Evolutionary conservation across 768 basidiomycete species (phyloP).

Genomic region (Gymnopilus junonius): DNA sequence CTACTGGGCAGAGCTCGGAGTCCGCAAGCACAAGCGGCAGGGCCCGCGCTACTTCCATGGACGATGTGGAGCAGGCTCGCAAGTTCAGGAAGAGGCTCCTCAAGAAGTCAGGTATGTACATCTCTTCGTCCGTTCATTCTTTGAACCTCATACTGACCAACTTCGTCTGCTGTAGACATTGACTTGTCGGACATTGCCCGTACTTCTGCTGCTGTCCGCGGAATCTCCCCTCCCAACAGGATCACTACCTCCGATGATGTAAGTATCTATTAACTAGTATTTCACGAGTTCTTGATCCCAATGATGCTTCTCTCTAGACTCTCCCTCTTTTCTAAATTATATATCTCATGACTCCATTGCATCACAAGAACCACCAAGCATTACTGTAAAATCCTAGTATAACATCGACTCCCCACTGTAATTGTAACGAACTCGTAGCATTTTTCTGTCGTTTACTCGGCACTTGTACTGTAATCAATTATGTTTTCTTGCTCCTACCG

Average conservation of each 20-base stretch:
- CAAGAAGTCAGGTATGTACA: conserved; percentile 61
- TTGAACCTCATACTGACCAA: background rate
- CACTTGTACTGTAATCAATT: background rate
- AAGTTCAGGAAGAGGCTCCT: conserved; percentile 77
- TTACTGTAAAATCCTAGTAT: background rate
- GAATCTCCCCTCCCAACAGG: conserved; percentile 43
- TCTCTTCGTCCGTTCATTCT: background rate
- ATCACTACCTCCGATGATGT: conserved; percentile 4
- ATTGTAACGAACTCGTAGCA: background rate
- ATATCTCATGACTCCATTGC: background rate
- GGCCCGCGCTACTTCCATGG: background rate
- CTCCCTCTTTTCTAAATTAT: conserved; percentile 14
- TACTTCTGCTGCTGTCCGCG: conserved; percentile 73
- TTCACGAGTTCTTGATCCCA: background rate
- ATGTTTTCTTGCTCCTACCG: background rate
- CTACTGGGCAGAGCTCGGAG: background rate
- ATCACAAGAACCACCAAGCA: background rate
- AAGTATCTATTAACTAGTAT: background rate
- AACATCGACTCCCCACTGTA: background rate
- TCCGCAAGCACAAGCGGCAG: background rate
- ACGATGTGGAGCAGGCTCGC: conserved; percentile 51
- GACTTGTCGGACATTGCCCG: conserved; percentile 84
- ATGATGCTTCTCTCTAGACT: background rate
- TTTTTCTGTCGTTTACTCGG: background rate
- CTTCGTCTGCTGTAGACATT: conserved; percentile 30